These are phyloP conservation scores for Amaranthus tricolor DNA, from an alignment of 179 eudicot species.

Conservation along the genomic window DNA sequence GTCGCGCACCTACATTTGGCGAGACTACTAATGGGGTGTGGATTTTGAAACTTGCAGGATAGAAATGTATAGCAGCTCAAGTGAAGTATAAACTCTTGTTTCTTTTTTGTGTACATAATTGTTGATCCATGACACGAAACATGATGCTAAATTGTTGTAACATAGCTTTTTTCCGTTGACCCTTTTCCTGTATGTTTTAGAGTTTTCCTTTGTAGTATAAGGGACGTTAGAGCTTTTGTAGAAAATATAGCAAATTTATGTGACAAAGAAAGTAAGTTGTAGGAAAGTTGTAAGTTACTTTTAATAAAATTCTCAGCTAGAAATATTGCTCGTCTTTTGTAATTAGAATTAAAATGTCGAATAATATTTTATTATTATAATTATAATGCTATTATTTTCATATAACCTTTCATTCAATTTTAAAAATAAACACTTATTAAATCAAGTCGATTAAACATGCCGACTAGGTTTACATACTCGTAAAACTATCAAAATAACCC, in stretches of 20 bases:
- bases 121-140: conserved; percentile 1
- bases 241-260: neutral
- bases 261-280: too few relatives aligned
- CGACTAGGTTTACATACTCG: too few relatives aligned
- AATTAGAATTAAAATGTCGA: too few relatives aligned
- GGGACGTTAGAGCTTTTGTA: neutral
- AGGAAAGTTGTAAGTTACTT: neutral
- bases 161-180: neutral
- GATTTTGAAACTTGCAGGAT: neutral
- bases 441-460: too few relatives aligned
- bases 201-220: neutral
- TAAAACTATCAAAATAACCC: too few relatives aligned
- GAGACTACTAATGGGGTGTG: neutral
- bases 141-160: neutral
- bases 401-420: too few relatives aligned
- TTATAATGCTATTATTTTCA: too few relatives aligned
- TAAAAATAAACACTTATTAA: too few relatives aligned
- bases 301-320: neutral
- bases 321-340: too few relatives aligned
- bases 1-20: neutral
- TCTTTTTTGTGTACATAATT: neutral
- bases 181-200: neutral
- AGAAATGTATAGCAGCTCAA: neutral
- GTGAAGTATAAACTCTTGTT: conserved; percentile 7
- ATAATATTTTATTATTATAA: too few relatives aligned